Base-by-base conservation (phyloP, 129 eudicot species). In the Chrysanthemum lavandulifolium region DNA sequence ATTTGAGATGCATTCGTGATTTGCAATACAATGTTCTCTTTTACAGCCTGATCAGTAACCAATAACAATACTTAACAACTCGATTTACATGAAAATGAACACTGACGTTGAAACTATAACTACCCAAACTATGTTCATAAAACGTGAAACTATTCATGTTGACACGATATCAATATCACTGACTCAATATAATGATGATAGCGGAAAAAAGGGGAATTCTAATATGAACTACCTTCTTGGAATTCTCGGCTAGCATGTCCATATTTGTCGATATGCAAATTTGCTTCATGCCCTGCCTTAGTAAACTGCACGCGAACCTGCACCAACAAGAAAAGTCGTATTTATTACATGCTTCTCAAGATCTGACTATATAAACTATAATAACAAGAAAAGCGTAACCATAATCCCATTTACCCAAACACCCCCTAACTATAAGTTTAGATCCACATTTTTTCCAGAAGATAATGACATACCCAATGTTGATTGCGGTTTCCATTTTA, bases 401-500 rank as follows among this genome's bases (percentile, higher is more conserved):
- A 52, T 52, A 13, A 52, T 13, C 57, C 18, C 47, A 50, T 14
- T 18, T 25, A 61, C 49, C 48, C 61, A 15, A 61, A 61, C 47
- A 61, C 67, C 31, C 19, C 4, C 33, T 23, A 48, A 8, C 52
- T 73, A 61, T 4, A 36, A 71, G 48, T 43, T 57, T 33, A 59
- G 16, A 52, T 19, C 61, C 43, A 66, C 73, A 59, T 55, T 52
- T 69, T 63, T 31, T 68, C 55, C 47, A 60, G 19, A 61, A 31
- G 65, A 64, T 5, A 40, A 71, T 53, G 66, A 80, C 91, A 40
- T 69, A 95, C 99, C 99, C 99, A 69, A 95, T 95, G 83, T 95
- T 95, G 50, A 95, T 95, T 56, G 99, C 99, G 52, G 99, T 95
- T 90, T 95, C 99, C 99, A 95, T 95, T 84, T 95, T 95, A 80